These are phyloP conservation scores for Starmerella khaoyaiensis DNA, from an alignment of 805 yeast species.

Conservation along the genomic window DNA sequence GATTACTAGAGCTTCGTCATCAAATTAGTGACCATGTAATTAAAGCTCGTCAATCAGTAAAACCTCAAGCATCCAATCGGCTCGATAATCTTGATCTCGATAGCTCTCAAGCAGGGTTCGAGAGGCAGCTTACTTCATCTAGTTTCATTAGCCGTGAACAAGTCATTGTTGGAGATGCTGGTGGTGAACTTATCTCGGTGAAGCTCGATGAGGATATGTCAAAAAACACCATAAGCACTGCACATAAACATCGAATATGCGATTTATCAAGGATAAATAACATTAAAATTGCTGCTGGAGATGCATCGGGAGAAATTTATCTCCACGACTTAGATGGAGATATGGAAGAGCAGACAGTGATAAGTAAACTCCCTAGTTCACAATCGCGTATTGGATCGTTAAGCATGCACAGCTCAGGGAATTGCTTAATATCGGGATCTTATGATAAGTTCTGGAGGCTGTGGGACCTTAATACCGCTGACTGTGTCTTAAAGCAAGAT, in stretches of 20 bases:
- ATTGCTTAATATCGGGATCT: slow-evolving; percentile 54
- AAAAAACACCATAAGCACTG: too few species aligned
- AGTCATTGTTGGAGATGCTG: neutral
- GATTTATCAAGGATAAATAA: too few species aligned
- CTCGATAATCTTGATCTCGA: neutral
- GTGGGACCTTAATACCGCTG: slow-evolving; percentile 53
- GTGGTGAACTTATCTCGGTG: neutral
- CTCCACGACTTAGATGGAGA: neutral
- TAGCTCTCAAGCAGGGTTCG: slow-evolving; percentile 5
- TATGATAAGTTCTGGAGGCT: slow-evolving; percentile 78
- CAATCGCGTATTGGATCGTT: slow-evolving; percentile 34
- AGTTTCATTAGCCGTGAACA: neutral
- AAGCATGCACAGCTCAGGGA: slow-evolving; percentile 55
- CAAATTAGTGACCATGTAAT: too few species aligned
- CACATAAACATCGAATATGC: too few species aligned
- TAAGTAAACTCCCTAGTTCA: slow-evolving; percentile 1
- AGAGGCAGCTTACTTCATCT: neutral
- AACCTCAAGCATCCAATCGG: neutral
- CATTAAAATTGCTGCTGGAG: neutral
- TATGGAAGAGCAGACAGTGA: neutral
- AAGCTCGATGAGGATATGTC: neutral
- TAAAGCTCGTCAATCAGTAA: too few species aligned
- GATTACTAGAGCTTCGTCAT: too few species aligned
- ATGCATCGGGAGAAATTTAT: slow-evolving; percentile 1
- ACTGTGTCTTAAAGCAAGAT: slow-evolving; percentile 56